Evolutionary conservation across 2,329 filamentous ascomycete species (phyloP), one percentile per base, ranked within the genome.

Genomic region (Aspergillus neoniger): DNA sequence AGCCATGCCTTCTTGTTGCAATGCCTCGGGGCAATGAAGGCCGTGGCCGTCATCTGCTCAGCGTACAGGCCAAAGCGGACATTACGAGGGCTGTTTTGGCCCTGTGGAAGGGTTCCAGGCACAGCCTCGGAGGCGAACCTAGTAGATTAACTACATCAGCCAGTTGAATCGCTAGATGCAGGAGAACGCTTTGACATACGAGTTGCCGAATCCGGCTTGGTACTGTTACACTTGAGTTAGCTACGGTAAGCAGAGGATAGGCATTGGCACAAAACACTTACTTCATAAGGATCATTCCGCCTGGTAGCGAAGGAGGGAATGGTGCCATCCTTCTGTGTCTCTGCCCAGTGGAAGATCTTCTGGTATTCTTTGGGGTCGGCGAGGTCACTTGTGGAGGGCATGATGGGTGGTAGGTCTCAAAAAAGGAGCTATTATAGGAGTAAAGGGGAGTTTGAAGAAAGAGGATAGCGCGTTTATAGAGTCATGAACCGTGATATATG

Each of bases 1-100:
- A 86, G 76, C 84, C 84, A 86, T 61, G 83, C 79, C 67, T 86
- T 84, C 70, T 84, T 81, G 70, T 86, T 86, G 69, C 81, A 78
- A 67, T 81, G 76, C 43, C 84, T 78, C 6, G 84, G 84, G 14
- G 84, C 83, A 44, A 84, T 83, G 70, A 87, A 87, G 23, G 84
- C 83, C 2, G 83, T 86, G 17, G 83, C 84, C n/a, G 83, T 85
- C 4, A 86, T 77, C 70, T 86, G 73, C 36, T 76, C 72, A 1
- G 72, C 72, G 55, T 75, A 76, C 2, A 77, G 61, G 1, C 75
- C 75, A 38, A 73, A 74, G 2, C 74, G 72, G 36, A 75, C 74
- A 53, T 72, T 73, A 12, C 75, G 74, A 28, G 75, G 75, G 51
- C 63, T 75, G 62, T 77, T 77, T 59, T 75, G 74, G 49, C 72